phyloP scores from a whole-genome alignment of 352 stramenopile species.

The Pelagophyceae sp. region DNA sequence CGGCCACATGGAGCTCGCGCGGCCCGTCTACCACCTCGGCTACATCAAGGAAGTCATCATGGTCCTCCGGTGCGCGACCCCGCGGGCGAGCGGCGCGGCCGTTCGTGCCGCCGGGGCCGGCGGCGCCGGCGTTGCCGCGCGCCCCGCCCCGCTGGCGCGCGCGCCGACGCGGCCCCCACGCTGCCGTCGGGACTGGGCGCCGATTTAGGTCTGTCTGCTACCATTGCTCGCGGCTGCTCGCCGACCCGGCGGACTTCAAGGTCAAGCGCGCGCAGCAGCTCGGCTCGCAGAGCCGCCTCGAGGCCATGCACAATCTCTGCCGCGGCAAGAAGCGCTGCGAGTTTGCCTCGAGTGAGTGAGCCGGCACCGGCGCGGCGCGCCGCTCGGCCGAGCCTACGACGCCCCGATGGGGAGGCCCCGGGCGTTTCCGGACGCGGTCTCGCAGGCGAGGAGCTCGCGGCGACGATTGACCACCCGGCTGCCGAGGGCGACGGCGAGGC shows the following conservation, averaged over 20 bases:
- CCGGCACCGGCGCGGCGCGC: no score
- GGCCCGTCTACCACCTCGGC: slow-evolving; percentile 92
- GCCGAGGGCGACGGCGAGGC: slow-evolving; percentile 49
- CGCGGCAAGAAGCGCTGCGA: slow-evolving; percentile 57
- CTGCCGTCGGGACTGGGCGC: no score
- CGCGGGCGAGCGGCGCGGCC: no score
- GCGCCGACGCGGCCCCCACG: slow-evolving; percentile 68
- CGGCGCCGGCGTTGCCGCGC: no score
- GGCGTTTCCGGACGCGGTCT: no score
- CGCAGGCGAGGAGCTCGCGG: slow-evolving; percentile 42
- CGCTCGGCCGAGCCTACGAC: no score
- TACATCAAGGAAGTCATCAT: slow-evolving; percentile 92
- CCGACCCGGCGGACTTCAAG: slow-evolving; percentile 71
- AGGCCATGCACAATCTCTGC: slow-evolving; percentile 86
- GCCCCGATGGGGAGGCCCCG: no score
- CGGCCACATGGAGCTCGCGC: slow-evolving; percentile 89
- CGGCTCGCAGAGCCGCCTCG: slow-evolving; percentile 61
- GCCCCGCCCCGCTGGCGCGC: no score
- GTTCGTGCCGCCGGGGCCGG: no score
- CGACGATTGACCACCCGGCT: neutral
- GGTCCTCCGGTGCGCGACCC: slow-evolving; percentile 60
- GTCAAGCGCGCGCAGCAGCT: slow-evolving; percentile 47
- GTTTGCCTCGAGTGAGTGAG: neutral
- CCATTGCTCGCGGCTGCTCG: slow-evolving; percentile 87
- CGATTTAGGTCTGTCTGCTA: no score